Percentiles rank a stretch among this genome's conserved stretches.
Conservation (phyloP, 129 eudicot genomes). For the Flaveria ramosissima region DNA sequence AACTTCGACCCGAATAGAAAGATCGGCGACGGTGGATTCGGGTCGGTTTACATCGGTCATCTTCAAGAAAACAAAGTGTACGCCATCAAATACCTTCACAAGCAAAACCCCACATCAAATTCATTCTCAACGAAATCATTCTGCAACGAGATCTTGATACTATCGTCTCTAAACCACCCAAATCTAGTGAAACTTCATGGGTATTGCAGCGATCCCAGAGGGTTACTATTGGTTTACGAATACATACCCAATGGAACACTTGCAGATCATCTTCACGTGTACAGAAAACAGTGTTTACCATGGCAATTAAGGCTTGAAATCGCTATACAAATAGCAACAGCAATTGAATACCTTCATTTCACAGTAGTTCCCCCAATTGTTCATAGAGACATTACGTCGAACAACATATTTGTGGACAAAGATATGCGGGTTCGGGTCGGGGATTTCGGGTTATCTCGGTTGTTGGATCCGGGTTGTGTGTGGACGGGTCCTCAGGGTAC, state of each 20-base stretch:
- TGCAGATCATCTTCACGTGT: conserved; percentile 68
- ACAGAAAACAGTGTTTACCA: conserved; percentile 42
- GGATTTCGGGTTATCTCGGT: conserved; percentile 85
- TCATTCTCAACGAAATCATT: conserved; percentile 66
- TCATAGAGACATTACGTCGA: conserved; percentile 84
- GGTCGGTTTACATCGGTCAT: conserved; percentile 76
- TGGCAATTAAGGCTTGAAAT: conserved; percentile 71
- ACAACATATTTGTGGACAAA: conserved; percentile 71
- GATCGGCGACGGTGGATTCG: conserved; percentile 93
- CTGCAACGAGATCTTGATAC: conserved; percentile 78
- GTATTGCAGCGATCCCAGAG: conserved; percentile 90
- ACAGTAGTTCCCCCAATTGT: conserved; percentile 73
- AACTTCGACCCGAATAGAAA: conserved; percentile 70
- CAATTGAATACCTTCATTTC: conserved; percentile 80
- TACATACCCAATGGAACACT: conserved; percentile 84
- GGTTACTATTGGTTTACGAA: conserved; percentile 69
- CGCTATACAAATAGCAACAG: conserved; percentile 72
- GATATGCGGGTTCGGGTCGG: conserved; percentile 86
- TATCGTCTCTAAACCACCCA: conserved; percentile 76
- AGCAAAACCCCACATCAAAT: conserved; percentile 49
- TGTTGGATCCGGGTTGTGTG: conserved; percentile 67
- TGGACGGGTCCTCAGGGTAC: conserved; percentile 99
- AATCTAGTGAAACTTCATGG: conserved; percentile 84
- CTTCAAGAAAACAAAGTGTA: conserved; percentile 55
- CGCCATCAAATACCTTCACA: conserved; percentile 81